Evolutionary conservation across 768 basidiomycete species (phyloP).

Genomic region (Serendipita sp.): DNA sequence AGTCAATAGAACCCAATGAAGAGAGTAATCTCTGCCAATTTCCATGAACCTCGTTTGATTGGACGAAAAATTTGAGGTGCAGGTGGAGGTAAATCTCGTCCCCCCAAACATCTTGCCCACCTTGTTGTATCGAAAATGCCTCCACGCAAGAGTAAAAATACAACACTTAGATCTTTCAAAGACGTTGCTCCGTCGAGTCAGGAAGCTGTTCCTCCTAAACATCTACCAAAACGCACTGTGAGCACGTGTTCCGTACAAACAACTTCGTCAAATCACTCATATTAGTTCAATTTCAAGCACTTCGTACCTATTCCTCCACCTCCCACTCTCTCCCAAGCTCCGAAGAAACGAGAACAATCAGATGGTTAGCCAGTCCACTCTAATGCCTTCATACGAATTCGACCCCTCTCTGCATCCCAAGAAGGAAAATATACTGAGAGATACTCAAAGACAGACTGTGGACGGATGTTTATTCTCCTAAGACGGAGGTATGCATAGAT

Average conservation of each 20-base stretch:
- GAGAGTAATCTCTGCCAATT: neutral
- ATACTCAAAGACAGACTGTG: neutral
- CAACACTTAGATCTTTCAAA: neutral
- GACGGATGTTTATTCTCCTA: conserved; percentile 8
- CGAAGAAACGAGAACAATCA: conserved; percentile 3
- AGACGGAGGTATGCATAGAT: conserved; percentile 22
- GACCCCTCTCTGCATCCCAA: too few species aligned
- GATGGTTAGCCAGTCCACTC: neutral
- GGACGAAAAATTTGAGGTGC: neutral
- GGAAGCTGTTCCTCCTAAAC: neutral
- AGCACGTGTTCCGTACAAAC: too few species aligned
- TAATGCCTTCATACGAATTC: too few species aligned
- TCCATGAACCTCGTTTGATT: neutral
- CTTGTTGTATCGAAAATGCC: neutral
- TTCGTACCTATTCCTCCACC: too few species aligned
- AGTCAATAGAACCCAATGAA: neutral
- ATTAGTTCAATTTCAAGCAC: too few species aligned
- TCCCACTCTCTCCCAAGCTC: too few species aligned
- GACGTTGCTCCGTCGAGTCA: neutral
- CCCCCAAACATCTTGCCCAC: neutral
- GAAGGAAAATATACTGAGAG: too few species aligned
- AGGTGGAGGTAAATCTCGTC: neutral
- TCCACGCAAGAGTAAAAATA: neutral
- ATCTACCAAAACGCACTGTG: too few species aligned
- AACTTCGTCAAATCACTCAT: too few species aligned